These are phyloP conservation scores for Aureobasidium sp. DNA, from an alignment of 2,329 filamentous ascomycete genomes.

Conservation along the genomic window DNA sequence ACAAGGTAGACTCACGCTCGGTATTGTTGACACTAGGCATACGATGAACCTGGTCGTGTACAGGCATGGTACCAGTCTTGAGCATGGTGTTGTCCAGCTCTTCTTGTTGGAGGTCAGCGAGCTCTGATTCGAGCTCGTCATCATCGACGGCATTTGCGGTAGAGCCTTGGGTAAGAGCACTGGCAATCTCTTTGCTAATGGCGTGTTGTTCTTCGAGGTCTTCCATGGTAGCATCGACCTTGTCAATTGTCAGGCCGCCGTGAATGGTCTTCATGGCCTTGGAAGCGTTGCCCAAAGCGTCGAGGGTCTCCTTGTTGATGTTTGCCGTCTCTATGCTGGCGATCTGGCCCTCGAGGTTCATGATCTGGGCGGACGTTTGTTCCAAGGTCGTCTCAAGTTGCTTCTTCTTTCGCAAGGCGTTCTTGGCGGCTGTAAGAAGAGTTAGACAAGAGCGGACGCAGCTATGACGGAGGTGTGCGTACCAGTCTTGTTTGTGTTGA, in stretches of 20 bases:
- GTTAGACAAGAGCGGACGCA: conserved; percentile 4
- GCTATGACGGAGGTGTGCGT: conserved; percentile 30
- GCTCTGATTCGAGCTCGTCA: conserved; percentile 73
- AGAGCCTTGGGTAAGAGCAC: conserved; percentile 68
- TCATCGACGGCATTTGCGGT: conserved; percentile 72
- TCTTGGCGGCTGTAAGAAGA: conserved; percentile 67
- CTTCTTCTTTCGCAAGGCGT: conserved; percentile 90
- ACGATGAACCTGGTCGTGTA: conserved; percentile 67
- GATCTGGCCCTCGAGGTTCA: conserved; percentile 89
- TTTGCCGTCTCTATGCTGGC: conserved; percentile 96
- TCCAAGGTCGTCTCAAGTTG: conserved; percentile 84
- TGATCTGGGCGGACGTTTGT: conserved; percentile 83
- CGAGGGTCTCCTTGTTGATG: conserved; percentile 94
- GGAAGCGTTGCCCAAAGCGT: conserved; percentile 87
- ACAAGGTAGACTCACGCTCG: conserved; percentile 57
- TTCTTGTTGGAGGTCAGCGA: conserved; percentile 85
- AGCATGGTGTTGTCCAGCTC: conserved; percentile 90
- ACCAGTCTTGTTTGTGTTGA: conserved; percentile 87
- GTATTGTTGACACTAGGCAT: conserved; percentile 68
- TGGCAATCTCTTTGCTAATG: conserved; percentile 86
- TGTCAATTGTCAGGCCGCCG: conserved; percentile 81
- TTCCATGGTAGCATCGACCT: conserved; percentile 94
- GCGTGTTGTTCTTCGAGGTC: conserved; percentile 84
- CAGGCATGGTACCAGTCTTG: conserved; percentile 76
- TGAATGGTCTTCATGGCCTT: conserved; percentile 92